Base-by-base conservation (phyloP, 306 rosid species). In the Inga oerstediana region DNA sequence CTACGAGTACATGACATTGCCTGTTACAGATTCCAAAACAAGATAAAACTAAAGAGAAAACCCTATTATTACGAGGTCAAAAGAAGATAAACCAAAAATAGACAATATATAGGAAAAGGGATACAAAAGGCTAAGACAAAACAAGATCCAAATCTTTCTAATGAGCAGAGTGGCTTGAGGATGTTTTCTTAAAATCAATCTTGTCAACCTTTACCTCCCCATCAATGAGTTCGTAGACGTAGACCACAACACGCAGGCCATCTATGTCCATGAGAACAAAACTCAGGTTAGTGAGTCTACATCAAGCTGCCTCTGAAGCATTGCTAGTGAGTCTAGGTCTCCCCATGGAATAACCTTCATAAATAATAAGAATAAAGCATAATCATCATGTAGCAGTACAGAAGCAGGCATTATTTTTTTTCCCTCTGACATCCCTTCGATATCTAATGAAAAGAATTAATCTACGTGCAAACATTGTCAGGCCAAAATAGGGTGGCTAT, bases 201-300 rank as follows among this genome's bases (percentile, higher is more conserved):
- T 96, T 96, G 94, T 96, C 98, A 71, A 94, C 99, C 95, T 94
- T 96, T 54, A 96, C 99, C 90, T 96, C 97, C 71, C 99, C 99
- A 35, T 94, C 97, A 11, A 96, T 94, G 51, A 96, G 97, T 83
- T 96, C 99, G 19, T 96, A 96, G n/a, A 96, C 99, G 14, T 96
- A 96, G 79, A 96, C 99, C 85, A 96, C 99, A 56, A 96, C 99
- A n/a, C 98, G 98, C 61, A 96, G 93, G 72, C 94, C 97, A 74
- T 96, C 99, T 1, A 96, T 91, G 84, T 96, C 99, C 99, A 96
- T 96, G 73, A 96, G 98, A 83, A 96, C 97, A 81, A 96, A 96
- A 86, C 99, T 96, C 2, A 97, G 99, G 87, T 96, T 96, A 65
- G 94, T 98, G 8, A 93, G 88, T 96, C 99, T 17, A 96, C 99